phyloP scores from a whole-genome alignment of 148 eudicot genomes.

The Simmondsia chinensis region DNA sequence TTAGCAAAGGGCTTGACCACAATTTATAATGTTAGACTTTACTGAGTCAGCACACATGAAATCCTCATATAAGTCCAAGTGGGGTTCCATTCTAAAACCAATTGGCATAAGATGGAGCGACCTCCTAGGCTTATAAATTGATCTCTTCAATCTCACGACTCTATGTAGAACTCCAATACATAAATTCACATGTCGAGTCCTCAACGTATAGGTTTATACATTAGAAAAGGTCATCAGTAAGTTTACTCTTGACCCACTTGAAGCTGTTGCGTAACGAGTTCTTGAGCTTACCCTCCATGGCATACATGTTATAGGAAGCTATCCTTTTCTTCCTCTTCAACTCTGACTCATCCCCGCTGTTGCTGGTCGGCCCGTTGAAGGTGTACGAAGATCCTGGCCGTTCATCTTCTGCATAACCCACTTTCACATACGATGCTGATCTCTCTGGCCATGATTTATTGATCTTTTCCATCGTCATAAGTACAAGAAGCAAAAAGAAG shows the following conservation, averaged over 20 bases:
- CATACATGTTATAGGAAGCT: constrained; percentile 71
- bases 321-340: constrained; percentile 85
- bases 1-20: too few relatives aligned
- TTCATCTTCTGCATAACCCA: constrained; percentile 52
- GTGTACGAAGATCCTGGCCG: constrained; percentile 46
- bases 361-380: constrained; percentile 67
- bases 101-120: too few relatives aligned
- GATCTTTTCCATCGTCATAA: constrained; percentile 57
- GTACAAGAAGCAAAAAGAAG: too few relatives aligned
- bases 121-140: too few relatives aligned
- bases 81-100: too few relatives aligned
- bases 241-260: constrained; percentile 93
- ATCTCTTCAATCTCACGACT: too few relatives aligned
- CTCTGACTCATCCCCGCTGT: constrained; percentile 43
- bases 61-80: too few relatives aligned
- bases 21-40: too few relatives aligned
- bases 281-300: constrained; percentile 87
- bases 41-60: too few relatives aligned
- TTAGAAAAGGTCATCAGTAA: constrained; percentile 34
- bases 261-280: constrained; percentile 66
- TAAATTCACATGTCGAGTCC: too few relatives aligned
- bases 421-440: constrained; percentile 49
- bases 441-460: constrained; percentile 59
- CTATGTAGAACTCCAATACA: too few relatives aligned
- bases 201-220: constrained; percentile 8